phyloP scores from a whole-genome alignment of 163 green algal genomes.

The Trebouxiophyceae sp. region DNA sequence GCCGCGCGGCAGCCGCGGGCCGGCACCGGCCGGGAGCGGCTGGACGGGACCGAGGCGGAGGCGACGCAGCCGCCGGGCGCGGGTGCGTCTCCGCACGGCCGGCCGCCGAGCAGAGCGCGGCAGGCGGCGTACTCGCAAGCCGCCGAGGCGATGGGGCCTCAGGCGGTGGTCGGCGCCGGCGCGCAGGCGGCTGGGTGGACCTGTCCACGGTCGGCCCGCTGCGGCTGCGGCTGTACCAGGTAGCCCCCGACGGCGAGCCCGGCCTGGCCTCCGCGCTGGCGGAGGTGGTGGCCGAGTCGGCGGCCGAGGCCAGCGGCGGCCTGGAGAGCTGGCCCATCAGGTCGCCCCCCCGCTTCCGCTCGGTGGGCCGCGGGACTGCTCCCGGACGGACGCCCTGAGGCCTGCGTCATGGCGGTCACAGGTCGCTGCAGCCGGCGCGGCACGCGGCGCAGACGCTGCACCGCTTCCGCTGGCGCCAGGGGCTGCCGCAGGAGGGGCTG shows the following conservation, averaged over 20 bases:
- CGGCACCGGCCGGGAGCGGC: too few species aligned
- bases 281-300: conserved; percentile 17
- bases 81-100: too few species aligned
- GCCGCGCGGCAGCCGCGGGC: too few species aligned
- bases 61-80: too few species aligned
- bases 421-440: conserved; percentile 17
- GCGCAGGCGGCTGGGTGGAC: conserved; percentile 4
- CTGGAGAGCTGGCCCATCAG: conserved; percentile 23
- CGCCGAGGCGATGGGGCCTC: too few species aligned
- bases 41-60: too few species aligned
- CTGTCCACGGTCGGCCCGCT: conserved; percentile 25
- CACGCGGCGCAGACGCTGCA: conserved; percentile 17
- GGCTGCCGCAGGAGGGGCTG: not conserved
- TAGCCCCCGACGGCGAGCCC: not conserved
- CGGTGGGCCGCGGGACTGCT: too few species aligned
- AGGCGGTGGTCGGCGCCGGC: too few species aligned
- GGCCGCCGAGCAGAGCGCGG: too few species aligned
- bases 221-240: conserved; percentile 11
- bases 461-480: not conserved
- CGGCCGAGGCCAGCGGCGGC: conserved; percentile 9
- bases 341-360: not conserved
- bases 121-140: too few species aligned
- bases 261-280: conserved; percentile 15
- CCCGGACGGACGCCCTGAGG: too few species aligned
- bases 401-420: too few species aligned